Percentiles rank a stretch among this genome's conserved stretches.
Conservation (phyloP, 805 yeast species). For the Wickerhamiella brachini region DNA sequence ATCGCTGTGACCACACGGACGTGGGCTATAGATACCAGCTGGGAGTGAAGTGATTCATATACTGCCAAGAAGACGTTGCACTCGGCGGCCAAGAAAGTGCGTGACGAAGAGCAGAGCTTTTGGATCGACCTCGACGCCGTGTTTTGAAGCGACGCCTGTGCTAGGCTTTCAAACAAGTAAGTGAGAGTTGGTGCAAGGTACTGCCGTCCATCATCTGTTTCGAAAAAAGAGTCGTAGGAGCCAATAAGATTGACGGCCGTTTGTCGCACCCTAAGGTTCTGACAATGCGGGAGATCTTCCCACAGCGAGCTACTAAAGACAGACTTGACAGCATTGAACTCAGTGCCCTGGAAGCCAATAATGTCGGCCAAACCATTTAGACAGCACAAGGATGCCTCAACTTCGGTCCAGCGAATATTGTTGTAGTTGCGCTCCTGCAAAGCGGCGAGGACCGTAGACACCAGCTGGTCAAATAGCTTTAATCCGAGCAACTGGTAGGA, state of each 20-base stretch:
- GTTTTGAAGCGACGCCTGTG: slow-evolving; percentile 22
- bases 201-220: slow-evolving; percentile 29
- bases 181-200: slow-evolving; percentile 41
- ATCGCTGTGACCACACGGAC: slow-evolving; percentile 24
- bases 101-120: slow-evolving; percentile 27
- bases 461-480: slow-evolving; percentile 34
- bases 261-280: slow-evolving; percentile 25
- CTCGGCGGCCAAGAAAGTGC: slow-evolving; percentile 16
- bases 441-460: slow-evolving; percentile 10
- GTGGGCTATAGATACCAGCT: slow-evolving; percentile 17
- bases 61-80: slow-evolving; percentile 20
- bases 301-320: slow-evolving; percentile 23
- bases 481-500: slow-evolving; percentile 52
- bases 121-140: slow-evolving; percentile 44
- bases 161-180: slow-evolving; percentile 35
- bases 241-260: slow-evolving; percentile 48
- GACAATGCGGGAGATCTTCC: slow-evolving; percentile 16
- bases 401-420: slow-evolving; percentile 25
- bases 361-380: slow-evolving; percentile 43
- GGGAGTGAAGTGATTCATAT: slow-evolving; percentile 16
- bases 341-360: slow-evolving; percentile 26
- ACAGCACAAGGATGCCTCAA: slow-evolving; percentile 52
- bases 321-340: slow-evolving; percentile 16
- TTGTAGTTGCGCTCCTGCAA: not conserved
- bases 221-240: slow-evolving; percentile 46